Evolutionary conservation across 1,139 yeast species (phyloP).

Genomic region (Geotrichum citri-aurantii): DNA sequence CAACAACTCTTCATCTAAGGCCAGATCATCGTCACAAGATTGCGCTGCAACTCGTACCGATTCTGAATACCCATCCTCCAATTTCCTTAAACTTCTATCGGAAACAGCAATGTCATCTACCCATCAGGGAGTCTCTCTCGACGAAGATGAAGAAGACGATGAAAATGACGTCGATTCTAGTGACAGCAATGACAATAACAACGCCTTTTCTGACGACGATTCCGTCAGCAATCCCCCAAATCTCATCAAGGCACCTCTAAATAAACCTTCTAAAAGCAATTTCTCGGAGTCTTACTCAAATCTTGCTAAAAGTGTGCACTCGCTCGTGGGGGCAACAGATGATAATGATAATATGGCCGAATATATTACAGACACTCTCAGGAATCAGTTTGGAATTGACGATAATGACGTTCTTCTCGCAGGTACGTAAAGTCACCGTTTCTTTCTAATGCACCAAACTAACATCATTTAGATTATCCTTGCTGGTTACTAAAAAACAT

Average conservation of each 20-base stretch:
- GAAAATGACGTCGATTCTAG: constrained; percentile 18
- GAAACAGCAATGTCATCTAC: constrained; percentile 7
- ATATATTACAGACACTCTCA: constrained; percentile 28
- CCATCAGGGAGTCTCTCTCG: neutral
- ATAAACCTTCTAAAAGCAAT: neutral
- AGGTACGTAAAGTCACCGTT: constrained; percentile 21
- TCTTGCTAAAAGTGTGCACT: constrained; percentile 8
- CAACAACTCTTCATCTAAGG: neutral
- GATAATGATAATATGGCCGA: constrained; percentile 23
- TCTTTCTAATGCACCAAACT: neutral
- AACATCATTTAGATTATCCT: constrained; percentile 41
- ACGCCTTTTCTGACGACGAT: constrained; percentile 12
- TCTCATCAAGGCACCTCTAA: neutral
- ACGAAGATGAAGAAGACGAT: constrained; percentile 19
- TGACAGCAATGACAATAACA: constrained; percentile 17
- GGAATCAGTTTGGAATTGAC: constrained; percentile 26
- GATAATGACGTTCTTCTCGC: constrained; percentile 29
- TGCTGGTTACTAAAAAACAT: constrained; percentile 84
- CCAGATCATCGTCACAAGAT: constrained; percentile 14
- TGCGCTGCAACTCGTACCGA: constrained; percentile 9
- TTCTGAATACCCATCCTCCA: constrained; percentile 1
- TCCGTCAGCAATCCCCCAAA: neutral
- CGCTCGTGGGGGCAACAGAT: neutral
- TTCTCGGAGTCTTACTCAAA: neutral
- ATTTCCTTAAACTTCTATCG: constrained; percentile 12